phyloP scores from a whole-genome alignment of 495 filamentous ascomycete genomes.

The Astrothelium subdiscretum region DNA sequence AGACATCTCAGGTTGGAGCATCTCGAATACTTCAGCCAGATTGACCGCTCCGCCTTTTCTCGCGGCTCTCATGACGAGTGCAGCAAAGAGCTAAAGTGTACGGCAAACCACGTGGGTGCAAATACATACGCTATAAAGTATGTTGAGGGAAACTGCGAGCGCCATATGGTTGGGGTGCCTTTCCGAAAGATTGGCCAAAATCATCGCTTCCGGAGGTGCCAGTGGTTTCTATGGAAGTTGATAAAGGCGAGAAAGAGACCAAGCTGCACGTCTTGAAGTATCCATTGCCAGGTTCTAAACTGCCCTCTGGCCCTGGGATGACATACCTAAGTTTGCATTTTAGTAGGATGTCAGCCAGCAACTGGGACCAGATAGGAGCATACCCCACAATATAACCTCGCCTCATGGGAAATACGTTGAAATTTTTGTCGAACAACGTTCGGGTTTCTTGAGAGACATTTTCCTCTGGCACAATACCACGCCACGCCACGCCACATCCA shows the following conservation, averaged over 20 bases:
- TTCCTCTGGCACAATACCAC: constrained; percentile 37
- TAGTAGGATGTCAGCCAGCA: too few relatives aligned
- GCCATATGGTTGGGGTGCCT: not conserved
- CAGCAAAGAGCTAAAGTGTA: not conserved
- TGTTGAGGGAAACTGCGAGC: not conserved
- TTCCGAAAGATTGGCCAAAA: not conserved
- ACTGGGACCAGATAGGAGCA: not conserved
- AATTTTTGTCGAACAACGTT: constrained; percentile 16
- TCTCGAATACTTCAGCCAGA: not conserved
- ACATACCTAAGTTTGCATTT: too few relatives aligned
- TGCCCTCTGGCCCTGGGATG: too few relatives aligned
- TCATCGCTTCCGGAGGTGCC: not conserved
- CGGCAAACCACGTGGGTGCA: not conserved
- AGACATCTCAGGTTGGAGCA: not conserved
- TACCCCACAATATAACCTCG: constrained; percentile 35
- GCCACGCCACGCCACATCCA: constrained; percentile 42
- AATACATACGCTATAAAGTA: not conserved
- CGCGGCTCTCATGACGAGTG: not conserved
- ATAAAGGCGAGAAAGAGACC: not conserved
- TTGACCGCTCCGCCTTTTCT: not conserved
- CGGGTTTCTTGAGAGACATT: constrained; percentile 20
- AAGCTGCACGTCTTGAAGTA: not conserved
- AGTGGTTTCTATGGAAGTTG: not conserved
- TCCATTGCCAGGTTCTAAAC: too few relatives aligned
- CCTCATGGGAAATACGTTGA: constrained; percentile 32